Conservation (phyloP, 2,329 filamentous ascomycete species). For the Ampelomyces quisqualis region DNA sequence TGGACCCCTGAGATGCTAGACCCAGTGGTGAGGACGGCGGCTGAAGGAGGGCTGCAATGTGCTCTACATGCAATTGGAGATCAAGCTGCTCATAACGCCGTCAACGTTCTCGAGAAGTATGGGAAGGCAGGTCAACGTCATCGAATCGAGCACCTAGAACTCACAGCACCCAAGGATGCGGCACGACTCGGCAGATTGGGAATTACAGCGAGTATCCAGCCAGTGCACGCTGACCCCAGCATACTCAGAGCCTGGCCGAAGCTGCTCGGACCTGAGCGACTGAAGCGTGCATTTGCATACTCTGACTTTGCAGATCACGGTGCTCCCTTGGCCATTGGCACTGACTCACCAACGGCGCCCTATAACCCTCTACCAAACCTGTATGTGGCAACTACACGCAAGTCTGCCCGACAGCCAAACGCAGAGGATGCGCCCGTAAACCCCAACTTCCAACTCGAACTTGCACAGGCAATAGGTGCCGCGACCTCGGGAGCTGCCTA, state of each 20-base stretch:
- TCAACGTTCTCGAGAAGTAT: conserved; percentile 55
- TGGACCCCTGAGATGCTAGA: conserved; percentile 57
- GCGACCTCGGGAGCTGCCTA: conserved; percentile 59
- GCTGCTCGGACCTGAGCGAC: conserved; percentile 56
- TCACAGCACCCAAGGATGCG: conserved; percentile 58
- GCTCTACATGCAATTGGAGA: conserved; percentile 68
- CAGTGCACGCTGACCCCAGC: conserved; percentile 81
- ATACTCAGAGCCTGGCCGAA: conserved; percentile 63
- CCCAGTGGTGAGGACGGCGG: conserved; percentile 57
- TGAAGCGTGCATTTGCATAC: conserved; percentile 63
- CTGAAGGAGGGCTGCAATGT: conserved; percentile 58
- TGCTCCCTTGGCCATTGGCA: conserved; percentile 58
- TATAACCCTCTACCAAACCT: conserved; percentile 57
- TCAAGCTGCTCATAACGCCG: conserved; percentile 57
- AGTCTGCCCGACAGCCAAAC: conserved; percentile 54
- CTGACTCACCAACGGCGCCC: conserved; percentile 61
- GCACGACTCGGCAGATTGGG: conserved; percentile 58
- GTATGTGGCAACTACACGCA: conserved; percentile 61
- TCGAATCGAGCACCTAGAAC: conserved; percentile 65
- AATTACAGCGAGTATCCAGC: conserved; percentile 87
- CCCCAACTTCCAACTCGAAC: conserved; percentile 54
- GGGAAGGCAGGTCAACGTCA: conserved; percentile 54
- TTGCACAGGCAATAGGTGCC: conserved; percentile 57
- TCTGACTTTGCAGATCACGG: conserved; percentile 59
- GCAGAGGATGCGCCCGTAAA: conserved; percentile 50